Conservation (phyloP, 2,329 filamentous ascomycete genomes). For the Cordyceps fumosorosea region DNA sequence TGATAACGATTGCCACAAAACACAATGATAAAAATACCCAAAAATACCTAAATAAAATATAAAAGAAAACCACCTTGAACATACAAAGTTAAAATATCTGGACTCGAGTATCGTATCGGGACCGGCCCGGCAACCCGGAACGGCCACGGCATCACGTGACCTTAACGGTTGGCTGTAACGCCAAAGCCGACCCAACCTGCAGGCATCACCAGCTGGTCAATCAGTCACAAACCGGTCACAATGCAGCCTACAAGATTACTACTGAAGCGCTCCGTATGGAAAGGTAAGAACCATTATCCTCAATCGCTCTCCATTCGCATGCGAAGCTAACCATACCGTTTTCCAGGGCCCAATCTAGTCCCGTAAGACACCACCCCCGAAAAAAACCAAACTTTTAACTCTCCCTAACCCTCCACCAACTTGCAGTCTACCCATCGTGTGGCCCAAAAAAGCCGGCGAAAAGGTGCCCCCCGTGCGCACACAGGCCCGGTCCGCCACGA, state of each 20-base stretch:
- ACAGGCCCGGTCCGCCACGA: slow-evolving; percentile 80
- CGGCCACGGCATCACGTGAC: slow-evolving; percentile 5
- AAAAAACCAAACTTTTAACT: background rate
- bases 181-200: background rate
- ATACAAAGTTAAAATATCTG: background rate
- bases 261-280: slow-evolving; percentile 77
- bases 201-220: background rate
- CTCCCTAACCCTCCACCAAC: slow-evolving; percentile 12
- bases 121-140: background rate
- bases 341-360: slow-evolving; percentile 44
- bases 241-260: slow-evolving; percentile 67
- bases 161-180: background rate
- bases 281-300: slow-evolving; percentile 49
- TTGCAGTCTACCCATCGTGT: slow-evolving; percentile 56
- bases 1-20: too few species aligned
- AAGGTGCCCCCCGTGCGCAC: slow-evolving; percentile 70
- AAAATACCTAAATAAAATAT: background rate
- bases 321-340: background rate
- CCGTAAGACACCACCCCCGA: slow-evolving; percentile 35
- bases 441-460: slow-evolving; percentile 52
- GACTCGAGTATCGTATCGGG: background rate
- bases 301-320: background rate
- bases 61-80: background rate
- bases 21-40: background rate
- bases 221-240: slow-evolving; percentile 19